Base-by-base conservation (phyloP, 139 green algal species). In the Tetratostichococcus sp. region DNA sequence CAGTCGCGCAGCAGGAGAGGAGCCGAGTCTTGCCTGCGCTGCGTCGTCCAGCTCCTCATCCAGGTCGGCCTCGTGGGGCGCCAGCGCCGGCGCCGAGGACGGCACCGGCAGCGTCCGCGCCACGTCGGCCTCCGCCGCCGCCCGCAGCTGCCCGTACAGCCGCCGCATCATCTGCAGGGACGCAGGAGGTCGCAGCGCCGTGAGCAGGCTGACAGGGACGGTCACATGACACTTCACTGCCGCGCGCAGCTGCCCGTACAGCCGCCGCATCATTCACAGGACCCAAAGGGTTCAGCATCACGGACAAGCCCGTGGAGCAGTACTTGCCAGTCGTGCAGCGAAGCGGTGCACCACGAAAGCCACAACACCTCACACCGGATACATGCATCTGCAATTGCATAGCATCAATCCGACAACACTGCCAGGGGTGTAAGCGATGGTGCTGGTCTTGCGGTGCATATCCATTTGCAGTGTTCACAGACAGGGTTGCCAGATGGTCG, bases 11-110 rank as follows among this genome's bases (percentile, higher is more conserved):
- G 28, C 23, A n/a, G 31, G 11, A 73, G 75, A 31, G 75, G 50
- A 50, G 39, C 34, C 62, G 65, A 66, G 71, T n/a, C 77, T 71
- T 34, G 80, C 79, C 71, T 80, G 32, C 1, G 93, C 93, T 3
- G 83, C 93, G 65, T 93, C 90, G 62, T 97, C 86, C 50, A 98
- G 84, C 69, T 97, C 93, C 25, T 88, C 85, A 30, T 97, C 91
- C 67, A 97, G 67, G 21, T 86, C 75, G 1, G 77, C 70, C 33
- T 75, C 85, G 70, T 93, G 87, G 16, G 89, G 83, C 34, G 65
- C 66, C 72, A 94, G 35, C 32, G 31, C 75, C 74, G 74, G 71
- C 22, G 76, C 67, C 32, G 72, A 69, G 65, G 66, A 70, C 33
- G 72, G 74, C 72, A 77, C 76, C 22, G 91, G 90, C 71, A 96